Percentiles rank a stretch among this genome's conserved stretches.
These are phyloP conservation scores for Fusarium luffae DNA, from an alignment of 2,329 filamentous ascomycete species.

Conservation along the genomic window DNA sequence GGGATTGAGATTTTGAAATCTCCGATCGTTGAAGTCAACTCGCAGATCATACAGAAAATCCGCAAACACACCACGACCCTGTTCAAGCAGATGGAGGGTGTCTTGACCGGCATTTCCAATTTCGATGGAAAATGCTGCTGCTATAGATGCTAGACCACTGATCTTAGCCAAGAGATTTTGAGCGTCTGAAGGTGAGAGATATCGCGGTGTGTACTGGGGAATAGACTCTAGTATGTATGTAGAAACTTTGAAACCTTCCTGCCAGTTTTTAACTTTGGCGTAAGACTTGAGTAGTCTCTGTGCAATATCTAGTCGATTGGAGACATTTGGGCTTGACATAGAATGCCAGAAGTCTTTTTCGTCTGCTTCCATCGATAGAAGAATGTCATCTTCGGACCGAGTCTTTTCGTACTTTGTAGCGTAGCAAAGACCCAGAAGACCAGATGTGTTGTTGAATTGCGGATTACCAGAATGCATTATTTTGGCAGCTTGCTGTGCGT, in stretches of 20 bases:
- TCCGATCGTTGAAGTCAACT: background rate
- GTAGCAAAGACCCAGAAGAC: background rate
- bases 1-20: background rate
- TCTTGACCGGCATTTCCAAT: fast-evolving
- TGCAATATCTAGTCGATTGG: background rate
- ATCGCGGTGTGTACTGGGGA: background rate
- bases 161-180: background rate
- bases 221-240: background rate
- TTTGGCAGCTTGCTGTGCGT: background rate
- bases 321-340: background rate
- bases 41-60: background rate
- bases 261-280: background rate
- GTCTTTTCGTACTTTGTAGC: background rate
- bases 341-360: background rate
- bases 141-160: background rate
- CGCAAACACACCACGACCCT: background rate
- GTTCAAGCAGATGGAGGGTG: background rate
- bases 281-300: background rate
- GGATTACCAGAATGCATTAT: background rate
- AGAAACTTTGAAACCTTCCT: background rate
- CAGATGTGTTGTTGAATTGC: background rate
- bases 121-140: background rate
- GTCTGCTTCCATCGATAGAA: background rate
- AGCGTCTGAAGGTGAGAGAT: background rate
- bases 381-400: background rate